These are phyloP conservation scores for Magnaporthiopsis rhizophila DNA, from an alignment of 2,329 filamentous ascomycete species.

Conservation along the genomic window DNA sequence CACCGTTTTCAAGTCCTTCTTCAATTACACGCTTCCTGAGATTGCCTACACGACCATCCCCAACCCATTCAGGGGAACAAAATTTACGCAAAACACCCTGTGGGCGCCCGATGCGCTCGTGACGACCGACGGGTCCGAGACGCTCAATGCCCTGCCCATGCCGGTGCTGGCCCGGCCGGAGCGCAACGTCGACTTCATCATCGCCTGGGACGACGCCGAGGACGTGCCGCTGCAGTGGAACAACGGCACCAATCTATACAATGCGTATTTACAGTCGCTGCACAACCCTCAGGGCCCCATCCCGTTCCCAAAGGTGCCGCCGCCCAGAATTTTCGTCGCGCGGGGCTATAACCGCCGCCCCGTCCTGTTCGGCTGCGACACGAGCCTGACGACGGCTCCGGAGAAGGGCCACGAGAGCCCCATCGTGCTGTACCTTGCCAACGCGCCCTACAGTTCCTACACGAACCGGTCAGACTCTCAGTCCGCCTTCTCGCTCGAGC, in stretches of 20 bases:
- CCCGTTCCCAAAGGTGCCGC: background rate
- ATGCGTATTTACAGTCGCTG: background rate
- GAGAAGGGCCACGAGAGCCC: background rate
- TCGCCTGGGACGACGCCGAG: background rate
- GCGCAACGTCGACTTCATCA: background rate
- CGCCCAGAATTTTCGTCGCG: background rate
- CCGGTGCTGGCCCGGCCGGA: background rate
- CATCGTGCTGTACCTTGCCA: background rate
- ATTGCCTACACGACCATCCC: background rate
- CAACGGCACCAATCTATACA: background rate
- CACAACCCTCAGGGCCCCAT: background rate
- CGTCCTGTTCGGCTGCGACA: background rate
- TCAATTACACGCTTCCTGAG: background rate
- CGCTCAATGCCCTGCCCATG: constrained; percentile 2
- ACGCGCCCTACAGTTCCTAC: background rate
- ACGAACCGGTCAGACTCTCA: background rate
- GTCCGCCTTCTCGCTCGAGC: background rate
- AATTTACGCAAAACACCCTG: background rate
- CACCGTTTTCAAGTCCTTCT: background rate
- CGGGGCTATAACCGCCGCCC: background rate
- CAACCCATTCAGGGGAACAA: background rate
- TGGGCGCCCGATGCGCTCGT: background rate
- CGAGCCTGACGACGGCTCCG: background rate
- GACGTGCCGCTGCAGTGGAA: background rate
- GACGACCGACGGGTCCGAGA: background rate